A percentile compares a stretch with the other conserved stretches of the same genome.
Evolutionary conservation across 495 filamentous ascomycete genomes (phyloP).

Genomic region (Daldinia vernicosa): DNA sequence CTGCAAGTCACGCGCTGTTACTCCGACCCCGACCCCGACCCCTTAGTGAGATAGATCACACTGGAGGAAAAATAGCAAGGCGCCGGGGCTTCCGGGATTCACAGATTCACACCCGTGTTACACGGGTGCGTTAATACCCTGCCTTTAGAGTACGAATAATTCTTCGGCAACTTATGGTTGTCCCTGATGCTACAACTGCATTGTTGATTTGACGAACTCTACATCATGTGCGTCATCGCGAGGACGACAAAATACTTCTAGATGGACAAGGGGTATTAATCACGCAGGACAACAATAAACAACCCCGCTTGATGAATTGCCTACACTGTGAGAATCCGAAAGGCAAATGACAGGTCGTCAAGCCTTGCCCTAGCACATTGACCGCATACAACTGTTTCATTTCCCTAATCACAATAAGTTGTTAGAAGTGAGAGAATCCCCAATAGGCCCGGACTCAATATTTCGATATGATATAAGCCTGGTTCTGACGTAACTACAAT

Average conservation of each 20-base stretch:
- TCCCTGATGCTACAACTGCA: constrained; percentile 11
- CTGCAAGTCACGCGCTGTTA: constrained; percentile 24
- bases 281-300: constrained; percentile 5
- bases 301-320: constrained; percentile 6
- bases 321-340: constrained; percentile 4
- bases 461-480: constrained; percentile 21
- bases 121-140: constrained; percentile 23
- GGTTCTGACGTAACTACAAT: constrained; percentile 24
- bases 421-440: constrained; percentile 13
- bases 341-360: constrained; percentile 22
- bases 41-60: constrained; percentile 16
- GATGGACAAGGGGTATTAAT: constrained; percentile 1
- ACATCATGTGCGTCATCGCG: not conserved
- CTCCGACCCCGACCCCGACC: constrained; percentile 12
- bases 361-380: constrained; percentile 15
- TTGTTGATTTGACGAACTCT: constrained; percentile 8
- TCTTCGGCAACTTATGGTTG: not conserved
- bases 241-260: not conserved
- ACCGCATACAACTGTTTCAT: constrained; percentile 16
- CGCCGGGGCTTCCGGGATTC: constrained; percentile 29
- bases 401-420: not conserved
- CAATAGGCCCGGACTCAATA: constrained; percentile 7
- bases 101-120: constrained; percentile 24
- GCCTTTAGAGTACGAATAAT: constrained; percentile 5
- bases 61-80: constrained; percentile 5